phyloP scores from a whole-genome alignment of 148 eudicot genomes.

The Rhododendron henanense region DNA sequence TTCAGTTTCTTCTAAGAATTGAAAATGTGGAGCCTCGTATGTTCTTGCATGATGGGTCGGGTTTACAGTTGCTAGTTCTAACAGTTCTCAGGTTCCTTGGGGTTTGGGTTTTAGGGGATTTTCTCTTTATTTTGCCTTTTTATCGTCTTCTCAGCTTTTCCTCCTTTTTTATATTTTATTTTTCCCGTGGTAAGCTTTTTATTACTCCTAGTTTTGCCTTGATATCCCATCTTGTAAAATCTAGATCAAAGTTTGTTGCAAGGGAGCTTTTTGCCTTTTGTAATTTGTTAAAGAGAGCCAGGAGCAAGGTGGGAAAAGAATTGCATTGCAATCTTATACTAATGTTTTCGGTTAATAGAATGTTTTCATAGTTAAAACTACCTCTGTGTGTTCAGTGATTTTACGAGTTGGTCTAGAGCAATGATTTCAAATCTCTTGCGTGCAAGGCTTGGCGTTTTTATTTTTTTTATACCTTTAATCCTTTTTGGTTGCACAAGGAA shows the following conservation, averaged over 20 bases:
- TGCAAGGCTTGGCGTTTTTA: not conserved
- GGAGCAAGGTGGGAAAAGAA: slow-evolving; percentile 16
- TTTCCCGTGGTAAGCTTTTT: not conserved
- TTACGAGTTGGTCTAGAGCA: not conserved
- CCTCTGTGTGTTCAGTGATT: no score
- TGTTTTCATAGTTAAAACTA: not conserved
- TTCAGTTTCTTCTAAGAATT: not conserved
- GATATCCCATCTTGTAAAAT: slow-evolving; percentile 23
- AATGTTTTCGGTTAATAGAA: slow-evolving; percentile 5
- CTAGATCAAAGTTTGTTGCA: slow-evolving; percentile 1
- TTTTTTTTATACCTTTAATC: not conserved
- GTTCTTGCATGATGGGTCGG: slow-evolving; percentile 6
- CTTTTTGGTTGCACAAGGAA: not conserved
- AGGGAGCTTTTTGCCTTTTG: slow-evolving; percentile 3
- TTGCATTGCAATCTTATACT: slow-evolving; percentile 15
- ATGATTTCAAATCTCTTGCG: no score
- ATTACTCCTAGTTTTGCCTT: slow-evolving; percentile 4
- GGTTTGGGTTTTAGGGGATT: slow-evolving; percentile 10
- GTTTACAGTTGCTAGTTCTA: slow-evolving; percentile 16
- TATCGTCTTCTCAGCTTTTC: not conserved
- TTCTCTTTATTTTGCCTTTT: not conserved
- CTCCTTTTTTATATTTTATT: not conserved
- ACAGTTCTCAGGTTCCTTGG: slow-evolving; percentile 8
- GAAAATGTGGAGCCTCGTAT: slow-evolving; percentile 5
- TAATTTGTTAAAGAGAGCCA: slow-evolving; percentile 1